Evolutionary conservation across 192 early-diverging fungal species (phyloP), one percentile per base, ranked within the genome.

Genomic region (Coemansia sp.): DNA sequence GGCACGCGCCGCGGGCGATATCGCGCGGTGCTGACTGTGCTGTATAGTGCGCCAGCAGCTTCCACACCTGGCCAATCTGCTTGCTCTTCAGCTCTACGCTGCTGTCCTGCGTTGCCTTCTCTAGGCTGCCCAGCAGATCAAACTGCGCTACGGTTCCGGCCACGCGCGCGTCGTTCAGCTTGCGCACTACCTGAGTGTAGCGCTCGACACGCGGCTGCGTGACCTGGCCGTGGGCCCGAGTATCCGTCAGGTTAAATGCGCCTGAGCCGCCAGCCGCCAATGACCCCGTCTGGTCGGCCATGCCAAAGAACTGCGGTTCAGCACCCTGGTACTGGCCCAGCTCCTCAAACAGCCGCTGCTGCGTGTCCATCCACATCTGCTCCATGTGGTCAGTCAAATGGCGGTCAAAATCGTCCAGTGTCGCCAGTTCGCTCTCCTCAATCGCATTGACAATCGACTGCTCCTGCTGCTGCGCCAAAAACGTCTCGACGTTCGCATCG

Each of bases 401-500:
- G 20, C 72, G 65, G 41, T 89, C 82, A 69, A 84, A 89, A 47
- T 91, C 89, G 27, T 81, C 61, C 28, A 79, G 57, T 14, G 91
- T 87, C 54, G 62, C 52, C 23, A 76, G 81, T 57, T 80, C 71
- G 58, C 81, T 78, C 47, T 79, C 82, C 56, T 93, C 83, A 39
- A 97, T 84, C 0, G 91, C 86, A 27, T 64, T 73, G 38, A 89
- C 59, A 50, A 95, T 85, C 22, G 85, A 82, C 52, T 84, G 86
- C 62, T 92, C 85, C 42, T 89, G 86, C 52, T 86, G 83, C 55
- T 88, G 80, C 25, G 60, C 46, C 64, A 97, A 56, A 54, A 83
- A 94, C 23, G 77, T 65, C 83, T 94, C 89, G 22, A 93, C 82
- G 54, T 93, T 90, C 19, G 87, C 89, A 52, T 96, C 94, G 46